Base-by-base conservation (phyloP, 2,329 filamentous ascomycete genomes). In the Ambrosiella beaveri region DNA sequence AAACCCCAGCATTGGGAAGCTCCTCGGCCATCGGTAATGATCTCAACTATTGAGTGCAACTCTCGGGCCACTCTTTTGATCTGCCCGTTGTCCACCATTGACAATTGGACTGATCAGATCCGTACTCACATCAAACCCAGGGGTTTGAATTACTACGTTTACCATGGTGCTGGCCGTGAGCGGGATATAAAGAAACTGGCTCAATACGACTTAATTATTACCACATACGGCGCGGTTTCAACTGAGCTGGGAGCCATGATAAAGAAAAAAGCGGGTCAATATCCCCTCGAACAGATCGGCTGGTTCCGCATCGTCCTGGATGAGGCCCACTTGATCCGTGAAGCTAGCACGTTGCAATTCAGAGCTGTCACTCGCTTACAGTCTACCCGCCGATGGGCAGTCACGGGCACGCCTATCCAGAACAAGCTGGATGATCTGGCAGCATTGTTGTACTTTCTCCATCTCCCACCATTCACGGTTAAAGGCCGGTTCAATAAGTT, bases 381-480 rank as follows among this genome's bases (percentile, higher is more conserved):
- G 61, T 87, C 89, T 1, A 79, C 86, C 65, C 81, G 90, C 38
- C 84, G 90, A 39, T 98, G 93, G 93, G 91, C 90, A 2, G 88
- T 97, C n/a, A 97, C 93, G 0, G 93, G 91, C 57, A 97, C 93
- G 0, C 93, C 90, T 0, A 87, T 97, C 7, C 91, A 97, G 69
- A 98, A 98, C 66, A 84, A 87, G 3, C 76, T 97, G 1, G 89
- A 94, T 63, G 93, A 98, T 67, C 76, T 97, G 19, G 86, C 88
- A 12, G 86, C 91, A 1, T 74, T 97, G 2, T 82, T 95, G 60
- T 86, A 84, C 38, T 97, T 97, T 66, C 73, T 97, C 47, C 82
- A 86, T 12, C 74, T 97, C 12, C 82, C 82, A 64, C 91, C 91
- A 0, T 97, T 97, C 65, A 82, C 95, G 61, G 84, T 91, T 54